Evolutionary conservation across 2,329 filamentous ascomycete genomes (phyloP).

Genomic region (Sclerotinia spermophila): DNA sequence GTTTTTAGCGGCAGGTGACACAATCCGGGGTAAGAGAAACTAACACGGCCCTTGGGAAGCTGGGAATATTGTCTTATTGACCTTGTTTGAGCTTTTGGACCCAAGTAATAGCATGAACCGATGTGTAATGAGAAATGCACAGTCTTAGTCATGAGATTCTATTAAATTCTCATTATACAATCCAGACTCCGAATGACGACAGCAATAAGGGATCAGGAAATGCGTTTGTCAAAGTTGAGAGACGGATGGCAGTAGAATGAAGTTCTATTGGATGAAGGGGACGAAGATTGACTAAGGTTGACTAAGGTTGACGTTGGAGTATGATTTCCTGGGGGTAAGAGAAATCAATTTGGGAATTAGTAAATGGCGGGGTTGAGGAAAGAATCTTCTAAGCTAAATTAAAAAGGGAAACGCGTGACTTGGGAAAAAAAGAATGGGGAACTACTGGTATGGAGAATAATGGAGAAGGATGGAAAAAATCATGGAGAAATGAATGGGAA

Average conservation of each 20-base stretch:
- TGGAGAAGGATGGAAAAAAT: not conserved
- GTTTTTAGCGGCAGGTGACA: constrained; percentile 26
- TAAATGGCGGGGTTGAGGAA: constrained; percentile 2
- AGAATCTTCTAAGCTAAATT: not conserved
- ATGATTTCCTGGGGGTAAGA: constrained; percentile 17
- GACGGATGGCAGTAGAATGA: not conserved
- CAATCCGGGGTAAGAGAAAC: constrained; percentile 29
- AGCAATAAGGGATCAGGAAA: not conserved
- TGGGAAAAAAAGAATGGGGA: not conserved
- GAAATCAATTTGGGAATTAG: constrained; percentile 13
- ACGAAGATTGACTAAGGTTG: not conserved
- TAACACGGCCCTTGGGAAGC: constrained; percentile 14
- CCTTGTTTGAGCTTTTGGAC: not conserved
- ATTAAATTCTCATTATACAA: constrained; percentile 8
- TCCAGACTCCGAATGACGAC: constrained; percentile 9
- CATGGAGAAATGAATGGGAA: not conserved
- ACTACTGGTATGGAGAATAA: not conserved
- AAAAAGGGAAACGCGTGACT: not conserved
- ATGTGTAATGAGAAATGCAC: constrained; percentile 32
- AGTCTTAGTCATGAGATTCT: constrained; percentile 32
- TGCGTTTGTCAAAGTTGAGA: constrained; percentile 24
- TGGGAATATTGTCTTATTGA: constrained; percentile 3
- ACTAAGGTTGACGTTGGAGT: not conserved
- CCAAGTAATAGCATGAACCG: constrained; percentile 11
- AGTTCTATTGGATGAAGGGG: constrained; percentile 6